Evolutionary conservation across 805 yeast genomes (phyloP).

Genomic region (Kockiozyma suomiensis): DNA sequence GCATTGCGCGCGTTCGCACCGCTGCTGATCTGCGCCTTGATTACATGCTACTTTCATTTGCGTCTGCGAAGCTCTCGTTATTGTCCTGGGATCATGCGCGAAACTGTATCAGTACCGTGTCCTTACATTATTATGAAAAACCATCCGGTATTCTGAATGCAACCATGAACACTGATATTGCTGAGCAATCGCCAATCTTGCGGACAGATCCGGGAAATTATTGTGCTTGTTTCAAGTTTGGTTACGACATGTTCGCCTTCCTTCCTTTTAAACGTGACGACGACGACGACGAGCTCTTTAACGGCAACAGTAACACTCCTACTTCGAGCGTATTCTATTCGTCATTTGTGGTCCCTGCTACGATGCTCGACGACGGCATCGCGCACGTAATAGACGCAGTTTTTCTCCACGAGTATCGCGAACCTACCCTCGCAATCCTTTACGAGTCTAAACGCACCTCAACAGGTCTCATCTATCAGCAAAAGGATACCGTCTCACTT

Average conservation of each 20-base stretch:
- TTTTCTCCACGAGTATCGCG: conserved; percentile 72
- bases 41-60: conserved; percentile 65
- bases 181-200: conserved; percentile 48
- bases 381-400: conserved; percentile 68
- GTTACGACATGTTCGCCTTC: conserved; percentile 65
- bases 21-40: conserved; percentile 50
- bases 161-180: conserved; percentile 16
- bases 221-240: conserved; percentile 56
- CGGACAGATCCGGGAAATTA: conserved; percentile 62
- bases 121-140: conserved; percentile 85
- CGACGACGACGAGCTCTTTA: conserved; percentile 34
- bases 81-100: conserved; percentile 64
- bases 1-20: conserved; percentile 47
- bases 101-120: conserved; percentile 66
- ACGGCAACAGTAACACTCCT: conserved; percentile 23
- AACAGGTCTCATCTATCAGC: conserved; percentile 70
- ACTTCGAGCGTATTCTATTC: conserved; percentile 47
- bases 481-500: conserved; percentile 63
- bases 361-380: conserved; percentile 58
- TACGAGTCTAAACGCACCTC: conserved; percentile 64
- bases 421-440: conserved; percentile 77
- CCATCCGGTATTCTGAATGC: conserved; percentile 44
- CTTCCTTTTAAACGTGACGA: conserved; percentile 58
- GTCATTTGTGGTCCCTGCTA: conserved; percentile 60
- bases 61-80: conserved; percentile 75